A percentile compares a stretch with the other conserved stretches of the same genome.
Evolutionary conservation across 2,329 filamentous ascomycete species (phyloP).

Genomic region (Colletotrichum filicis): DNA sequence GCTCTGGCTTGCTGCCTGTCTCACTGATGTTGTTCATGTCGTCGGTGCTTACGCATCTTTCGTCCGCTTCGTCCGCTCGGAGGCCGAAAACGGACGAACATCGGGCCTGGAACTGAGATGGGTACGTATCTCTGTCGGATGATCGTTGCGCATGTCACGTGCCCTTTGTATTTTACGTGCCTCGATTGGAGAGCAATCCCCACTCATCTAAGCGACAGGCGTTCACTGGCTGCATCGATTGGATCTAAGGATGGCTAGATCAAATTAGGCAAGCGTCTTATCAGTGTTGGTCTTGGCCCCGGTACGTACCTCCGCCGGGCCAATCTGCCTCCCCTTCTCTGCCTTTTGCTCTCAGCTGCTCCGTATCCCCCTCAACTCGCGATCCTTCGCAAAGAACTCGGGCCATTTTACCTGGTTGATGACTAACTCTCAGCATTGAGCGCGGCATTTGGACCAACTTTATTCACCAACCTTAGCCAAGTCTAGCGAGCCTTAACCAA

Average conservation of each 20-base stretch:
- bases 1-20: not conserved
- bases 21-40: not conserved
- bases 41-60: slow-evolving; percentile 16
- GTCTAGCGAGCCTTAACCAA: not conserved
- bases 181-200: not conserved
- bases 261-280: not conserved
- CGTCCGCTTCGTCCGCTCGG: slow-evolving; percentile 21
- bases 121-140: not conserved
- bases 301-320: not conserved
- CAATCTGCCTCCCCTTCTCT: not conserved
- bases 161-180: not conserved
- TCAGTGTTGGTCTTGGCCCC: not conserved
- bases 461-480: not conserved
- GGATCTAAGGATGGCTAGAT: fast-evolving
- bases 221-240: not conserved
- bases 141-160: not conserved
- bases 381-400: not conserved
- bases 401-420: slow-evolving; percentile 3
- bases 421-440: slow-evolving; percentile 8
- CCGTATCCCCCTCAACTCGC: not conserved
- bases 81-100: slow-evolving; percentile 29
- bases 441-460: not conserved
- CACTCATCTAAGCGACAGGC: fast-evolving
- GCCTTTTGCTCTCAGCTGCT: not conserved
- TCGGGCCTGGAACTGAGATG: no score